These are phyloP conservation scores for Fraxinus cuspidata DNA, from an alignment of 257 asterid genomes.

Conservation along the genomic window DNA sequence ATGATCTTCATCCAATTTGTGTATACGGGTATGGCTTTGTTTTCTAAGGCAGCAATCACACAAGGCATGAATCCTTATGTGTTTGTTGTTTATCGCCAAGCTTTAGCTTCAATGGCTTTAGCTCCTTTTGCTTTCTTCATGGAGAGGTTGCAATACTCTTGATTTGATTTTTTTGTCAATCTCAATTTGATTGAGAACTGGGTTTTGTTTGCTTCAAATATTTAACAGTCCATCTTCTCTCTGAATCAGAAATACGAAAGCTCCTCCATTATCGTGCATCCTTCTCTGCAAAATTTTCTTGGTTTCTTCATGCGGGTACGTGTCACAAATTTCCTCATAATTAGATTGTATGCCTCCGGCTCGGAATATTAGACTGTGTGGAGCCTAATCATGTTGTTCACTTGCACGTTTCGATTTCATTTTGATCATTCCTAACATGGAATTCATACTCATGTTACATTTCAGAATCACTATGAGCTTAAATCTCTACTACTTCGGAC, in stretches of 20 bases:
- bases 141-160: conserved; percentile 27
- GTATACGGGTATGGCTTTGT: conserved; percentile 41
- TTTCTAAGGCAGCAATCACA: conserved; percentile 43
- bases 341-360: neutral
- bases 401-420: too few relatives aligned
- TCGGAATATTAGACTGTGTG: neutral
- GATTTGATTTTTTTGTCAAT: neutral
- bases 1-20: conserved; percentile 23
- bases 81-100: conserved; percentile 45
- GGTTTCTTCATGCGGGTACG: conserved; percentile 29
- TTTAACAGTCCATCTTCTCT: neutral
- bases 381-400: neutral
- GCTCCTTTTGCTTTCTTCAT: conserved; percentile 41
- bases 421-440: neutral
- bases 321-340: neutral
- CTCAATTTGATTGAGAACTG: neutral
- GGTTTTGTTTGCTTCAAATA: neutral
- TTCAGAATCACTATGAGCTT: conserved; percentile 41
- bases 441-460: neutral
- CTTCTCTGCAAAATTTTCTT: conserved; percentile 30
- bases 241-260: conserved; percentile 13
- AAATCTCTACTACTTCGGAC: conserved; percentile 36
- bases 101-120: conserved; percentile 36
- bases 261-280: conserved; percentile 20
- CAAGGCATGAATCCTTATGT: conserved; percentile 44